A percentile compares a stretch with the other conserved stretches of the same genome.
Evolutionary conservation across 768 basidiomycete species (phyloP).

Genomic region (Pseudohyphozyma bogoriensis): DNA sequence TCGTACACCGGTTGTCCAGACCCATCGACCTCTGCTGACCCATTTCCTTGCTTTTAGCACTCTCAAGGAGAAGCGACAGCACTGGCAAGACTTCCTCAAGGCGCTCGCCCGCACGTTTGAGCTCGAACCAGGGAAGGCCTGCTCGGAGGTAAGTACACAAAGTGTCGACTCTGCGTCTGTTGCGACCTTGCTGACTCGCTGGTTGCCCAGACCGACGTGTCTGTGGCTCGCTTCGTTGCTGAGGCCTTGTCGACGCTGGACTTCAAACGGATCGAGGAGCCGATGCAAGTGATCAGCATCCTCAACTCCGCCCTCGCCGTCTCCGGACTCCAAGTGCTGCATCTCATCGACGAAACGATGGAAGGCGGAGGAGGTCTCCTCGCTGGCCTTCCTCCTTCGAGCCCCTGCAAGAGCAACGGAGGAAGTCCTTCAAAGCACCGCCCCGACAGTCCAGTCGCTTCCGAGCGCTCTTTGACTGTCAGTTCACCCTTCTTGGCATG

Average conservation of each 20-base stretch:
- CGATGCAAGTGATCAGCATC: constrained; percentile 68
- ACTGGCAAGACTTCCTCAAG: constrained; percentile 78
- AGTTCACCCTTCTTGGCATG: too few relatives aligned
- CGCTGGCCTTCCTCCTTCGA: constrained; percentile 6
- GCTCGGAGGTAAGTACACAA: constrained; percentile 54
- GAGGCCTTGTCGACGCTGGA: constrained; percentile 89
- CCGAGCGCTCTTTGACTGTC: too few relatives aligned
- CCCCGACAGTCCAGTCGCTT: neutral
- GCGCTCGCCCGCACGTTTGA: constrained; percentile 74
- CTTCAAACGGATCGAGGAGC: constrained; percentile 92
- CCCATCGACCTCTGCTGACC: too few relatives aligned
- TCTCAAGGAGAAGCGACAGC: constrained; percentile 80
- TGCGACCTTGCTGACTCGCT: neutral
- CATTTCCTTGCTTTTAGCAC: constrained; percentile 52
- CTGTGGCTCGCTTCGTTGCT: constrained; percentile 82
- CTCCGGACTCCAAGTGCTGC: constrained; percentile 68
- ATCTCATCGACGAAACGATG: constrained; percentile 50
- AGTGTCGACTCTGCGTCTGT: too few relatives aligned
- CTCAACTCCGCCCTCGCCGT: constrained; percentile 67
- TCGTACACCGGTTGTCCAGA: too few relatives aligned
- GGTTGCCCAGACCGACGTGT: constrained; percentile 57
- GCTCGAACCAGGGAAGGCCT: constrained; percentile 49
- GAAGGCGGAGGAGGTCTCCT: constrained; percentile 10
- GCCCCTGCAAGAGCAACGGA: neutral
- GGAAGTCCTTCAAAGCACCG: neutral